phyloP scores from a whole-genome alignment of 2,329 filamentous ascomycete genomes.

The Dactylellina cionopaga region DNA sequence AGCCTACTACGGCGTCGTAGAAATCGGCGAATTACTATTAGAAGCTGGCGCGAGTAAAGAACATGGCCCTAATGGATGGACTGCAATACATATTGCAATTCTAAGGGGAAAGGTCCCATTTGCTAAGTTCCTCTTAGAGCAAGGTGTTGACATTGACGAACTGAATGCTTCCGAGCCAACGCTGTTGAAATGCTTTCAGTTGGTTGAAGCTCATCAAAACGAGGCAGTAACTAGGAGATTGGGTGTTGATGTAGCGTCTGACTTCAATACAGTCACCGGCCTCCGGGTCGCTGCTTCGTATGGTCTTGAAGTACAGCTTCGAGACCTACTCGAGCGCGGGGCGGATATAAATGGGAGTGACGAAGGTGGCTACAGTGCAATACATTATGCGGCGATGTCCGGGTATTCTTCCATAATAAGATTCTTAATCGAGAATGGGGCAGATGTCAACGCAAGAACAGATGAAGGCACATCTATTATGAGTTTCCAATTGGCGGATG shows the following conservation, averaged over 20 bases:
- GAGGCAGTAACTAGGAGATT: neutral
- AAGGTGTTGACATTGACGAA: neutral
- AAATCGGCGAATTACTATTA: neutral
- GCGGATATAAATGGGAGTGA: slow-evolving; percentile 10
- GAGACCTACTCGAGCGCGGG: slow-evolving; percentile 9
- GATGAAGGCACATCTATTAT: neutral
- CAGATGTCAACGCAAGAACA: neutral
- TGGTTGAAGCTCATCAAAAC: neutral
- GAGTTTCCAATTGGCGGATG: neutral
- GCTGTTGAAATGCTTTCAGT: neutral
- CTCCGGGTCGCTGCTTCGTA: neutral
- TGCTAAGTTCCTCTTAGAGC: neutral
- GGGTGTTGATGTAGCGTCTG: neutral
- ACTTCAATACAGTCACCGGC: neutral
- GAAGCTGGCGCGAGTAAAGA: neutral
- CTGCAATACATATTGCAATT: neutral
- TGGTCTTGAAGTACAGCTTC: slow-evolving; percentile 3
- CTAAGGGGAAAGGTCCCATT: neutral
- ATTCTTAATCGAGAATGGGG: slow-evolving; percentile 7
- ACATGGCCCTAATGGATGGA: neutral
- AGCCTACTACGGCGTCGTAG: neutral
- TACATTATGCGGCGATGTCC: neutral
- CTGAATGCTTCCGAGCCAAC: neutral
- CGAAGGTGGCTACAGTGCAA: neutral
- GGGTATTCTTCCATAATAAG: neutral